Conservation (phyloP, 306 rosid genomes). For the Rosa rugosa region DNA sequence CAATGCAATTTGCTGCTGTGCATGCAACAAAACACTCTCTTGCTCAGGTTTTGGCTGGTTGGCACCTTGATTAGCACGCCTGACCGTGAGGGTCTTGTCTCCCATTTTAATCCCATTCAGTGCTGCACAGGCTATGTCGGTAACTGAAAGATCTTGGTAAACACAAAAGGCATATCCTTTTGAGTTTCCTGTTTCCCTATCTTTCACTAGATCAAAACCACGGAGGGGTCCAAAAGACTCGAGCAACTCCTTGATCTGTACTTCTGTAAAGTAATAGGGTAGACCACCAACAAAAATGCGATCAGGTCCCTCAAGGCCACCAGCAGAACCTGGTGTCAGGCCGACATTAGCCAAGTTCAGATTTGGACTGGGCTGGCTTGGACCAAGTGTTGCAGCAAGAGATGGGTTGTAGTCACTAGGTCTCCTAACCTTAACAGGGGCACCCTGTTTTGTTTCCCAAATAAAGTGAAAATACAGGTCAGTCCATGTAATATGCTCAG, state of each 20-base stretch:
- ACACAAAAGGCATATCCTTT: slow-evolving; percentile 99
- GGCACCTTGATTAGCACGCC: slow-evolving; percentile 97
- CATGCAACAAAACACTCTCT: slow-evolving; percentile 87
- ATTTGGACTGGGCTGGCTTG: slow-evolving; percentile 96
- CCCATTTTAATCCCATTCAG: slow-evolving; percentile 99
- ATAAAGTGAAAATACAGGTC: neutral
- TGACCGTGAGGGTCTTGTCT: slow-evolving; percentile 93
- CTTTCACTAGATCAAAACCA: slow-evolving; percentile 97
- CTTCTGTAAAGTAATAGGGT: slow-evolving; percentile 94
- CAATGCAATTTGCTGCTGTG: slow-evolving; percentile 95
- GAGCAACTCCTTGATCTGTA: slow-evolving; percentile 87
- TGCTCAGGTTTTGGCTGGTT: slow-evolving; percentile 96
- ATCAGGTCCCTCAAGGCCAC: slow-evolving; percentile 99
- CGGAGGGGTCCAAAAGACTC: slow-evolving; percentile 97
- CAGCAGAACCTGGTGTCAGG: slow-evolving; percentile 97
- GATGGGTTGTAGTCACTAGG: slow-evolving; percentile 98
- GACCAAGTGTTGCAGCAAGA: slow-evolving; percentile 96
- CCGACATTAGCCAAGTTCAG: slow-evolving; percentile 90
- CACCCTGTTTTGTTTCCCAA: slow-evolving; percentile 55
- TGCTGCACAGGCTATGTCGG: slow-evolving; percentile 99
- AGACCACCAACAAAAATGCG: slow-evolving; percentile 99
- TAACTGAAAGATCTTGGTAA: slow-evolving; percentile 96
- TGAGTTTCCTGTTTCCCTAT: slow-evolving; percentile 96
- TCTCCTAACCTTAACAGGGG: slow-evolving; percentile 98
- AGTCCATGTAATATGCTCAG: neutral